Evolutionary conservation across 75 land plant genomes (phyloP).

Genomic region (Chamaecyparis obtusa): DNA sequence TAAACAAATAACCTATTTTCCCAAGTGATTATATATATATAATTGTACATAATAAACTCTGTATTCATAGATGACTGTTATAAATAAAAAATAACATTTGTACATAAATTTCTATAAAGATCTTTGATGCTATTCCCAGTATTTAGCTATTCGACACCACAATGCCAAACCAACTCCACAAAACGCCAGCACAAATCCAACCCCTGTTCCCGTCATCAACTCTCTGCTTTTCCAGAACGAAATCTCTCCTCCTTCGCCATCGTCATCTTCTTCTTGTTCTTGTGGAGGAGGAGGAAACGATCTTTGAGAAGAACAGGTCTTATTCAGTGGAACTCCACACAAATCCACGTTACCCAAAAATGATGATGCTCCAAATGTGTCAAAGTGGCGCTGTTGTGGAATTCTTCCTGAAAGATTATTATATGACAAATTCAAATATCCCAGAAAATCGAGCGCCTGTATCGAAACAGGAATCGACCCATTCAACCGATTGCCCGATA

Average conservation of each 20-base stretch:
- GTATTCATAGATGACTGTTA: too few species aligned
- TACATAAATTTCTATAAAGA: too few species aligned
- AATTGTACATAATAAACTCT: too few species aligned
- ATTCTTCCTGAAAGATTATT: conserved; percentile 20
- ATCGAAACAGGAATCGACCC: conserved; percentile 47
- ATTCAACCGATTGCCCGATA: conserved; percentile 39
- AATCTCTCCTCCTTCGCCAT: too few species aligned
- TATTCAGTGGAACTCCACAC: conserved; percentile 49
- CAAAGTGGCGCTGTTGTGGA: conserved; percentile 41
- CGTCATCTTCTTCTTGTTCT: background rate
- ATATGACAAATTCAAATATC: conserved; percentile 41
- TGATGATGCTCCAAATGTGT: conserved; percentile 38
- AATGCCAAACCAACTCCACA: background rate
- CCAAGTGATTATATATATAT: too few species aligned
- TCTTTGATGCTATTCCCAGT: too few species aligned
- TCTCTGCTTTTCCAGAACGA: background rate
- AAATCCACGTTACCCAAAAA: conserved; percentile 36
- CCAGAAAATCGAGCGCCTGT: background rate
- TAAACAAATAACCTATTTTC: too few species aligned
- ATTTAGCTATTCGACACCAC: background rate
- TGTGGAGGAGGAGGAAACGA: background rate
- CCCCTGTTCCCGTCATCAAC: background rate
- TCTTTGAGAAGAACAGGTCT: background rate
- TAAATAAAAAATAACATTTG: too few species aligned
- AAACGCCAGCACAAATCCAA: background rate